These are phyloP conservation scores for Thielaviopsis euricoi DNA, from an alignment of 2,329 filamentous ascomycete genomes.

Conservation along the genomic window DNA sequence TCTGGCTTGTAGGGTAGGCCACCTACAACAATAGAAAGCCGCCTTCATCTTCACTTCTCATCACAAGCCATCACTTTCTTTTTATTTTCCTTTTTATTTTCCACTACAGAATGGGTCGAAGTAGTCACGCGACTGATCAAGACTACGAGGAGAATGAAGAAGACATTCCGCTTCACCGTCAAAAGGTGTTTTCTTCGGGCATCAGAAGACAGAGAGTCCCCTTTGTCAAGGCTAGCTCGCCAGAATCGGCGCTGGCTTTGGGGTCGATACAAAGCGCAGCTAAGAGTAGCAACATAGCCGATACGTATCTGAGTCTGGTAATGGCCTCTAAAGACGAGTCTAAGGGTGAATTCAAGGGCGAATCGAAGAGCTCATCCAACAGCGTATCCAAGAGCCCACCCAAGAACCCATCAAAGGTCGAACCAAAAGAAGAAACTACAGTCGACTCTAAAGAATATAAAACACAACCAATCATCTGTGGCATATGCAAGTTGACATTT, in stretches of 20 bases:
- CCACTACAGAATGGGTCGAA: neutral
- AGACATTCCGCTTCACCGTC: constrained; percentile 35
- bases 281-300: constrained; percentile 15
- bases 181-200: constrained; percentile 38
- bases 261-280: neutral
- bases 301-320: constrained; percentile 52
- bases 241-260: constrained; percentile 14
- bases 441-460: no score
- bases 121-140: neutral
- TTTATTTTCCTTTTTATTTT: neutral
- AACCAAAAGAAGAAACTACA: neutral
- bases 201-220: constrained; percentile 36
- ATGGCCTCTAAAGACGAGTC: constrained; percentile 26
- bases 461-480: constrained; percentile 17
- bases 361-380: no score
- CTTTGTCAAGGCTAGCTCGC: constrained; percentile 38
- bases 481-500: constrained; percentile 22
- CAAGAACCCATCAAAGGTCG: neutral
- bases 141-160: constrained; percentile 20
- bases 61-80: neutral
- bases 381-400: no score
- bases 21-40: no score
- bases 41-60: no score
- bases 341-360: no score
- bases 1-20: no score